These are phyloP conservation scores for Xanthoconium purpureum DNA, from an alignment of 768 basidiomycete genomes.

Conservation along the genomic window DNA sequence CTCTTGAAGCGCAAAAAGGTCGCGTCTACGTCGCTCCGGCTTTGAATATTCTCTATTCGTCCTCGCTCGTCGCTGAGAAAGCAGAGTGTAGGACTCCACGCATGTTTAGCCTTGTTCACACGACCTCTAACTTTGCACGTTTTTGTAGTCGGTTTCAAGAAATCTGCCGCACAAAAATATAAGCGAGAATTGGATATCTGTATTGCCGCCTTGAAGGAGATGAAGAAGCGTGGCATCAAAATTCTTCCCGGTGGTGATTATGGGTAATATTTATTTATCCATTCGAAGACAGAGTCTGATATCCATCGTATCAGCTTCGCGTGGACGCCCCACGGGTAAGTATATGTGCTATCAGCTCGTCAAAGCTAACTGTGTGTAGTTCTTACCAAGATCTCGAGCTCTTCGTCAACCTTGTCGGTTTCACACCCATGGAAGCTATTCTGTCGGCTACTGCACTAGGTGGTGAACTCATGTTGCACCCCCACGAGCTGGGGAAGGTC, in stretches of 20 bases:
- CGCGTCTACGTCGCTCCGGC: constrained; percentile 35
- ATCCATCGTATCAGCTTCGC: constrained; percentile 16
- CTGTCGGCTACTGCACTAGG: constrained; percentile 35
- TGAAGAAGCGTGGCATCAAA: constrained; percentile 36
- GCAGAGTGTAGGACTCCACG: constrained; percentile 18
- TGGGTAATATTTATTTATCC: constrained; percentile 21
- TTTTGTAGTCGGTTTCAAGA: constrained; percentile 20
- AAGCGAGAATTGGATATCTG: constrained; percentile 33
- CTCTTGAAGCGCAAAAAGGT: constrained; percentile 35
- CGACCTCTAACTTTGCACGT: neutral
- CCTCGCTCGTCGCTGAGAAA: constrained; percentile 25
- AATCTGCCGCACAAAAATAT: constrained; percentile 19
- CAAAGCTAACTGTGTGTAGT: constrained; percentile 12
- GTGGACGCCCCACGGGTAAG: constrained; percentile 34
- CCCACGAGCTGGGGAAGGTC: constrained; percentile 37
- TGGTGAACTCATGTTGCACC: constrained; percentile 36
- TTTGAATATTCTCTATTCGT: constrained; percentile 29
- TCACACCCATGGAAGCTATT: constrained; percentile 38
- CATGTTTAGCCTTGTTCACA: neutral
- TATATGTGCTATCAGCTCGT: neutral
- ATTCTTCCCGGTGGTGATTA: constrained; percentile 39
- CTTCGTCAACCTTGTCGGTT: constrained; percentile 35
- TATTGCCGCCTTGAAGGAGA: constrained; percentile 34
- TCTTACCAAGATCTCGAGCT: constrained; percentile 38
- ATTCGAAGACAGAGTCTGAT: neutral